Evolutionary conservation across 441 rosid genomes (phyloP).

Genomic region (Syzygium malaccense): DNA sequence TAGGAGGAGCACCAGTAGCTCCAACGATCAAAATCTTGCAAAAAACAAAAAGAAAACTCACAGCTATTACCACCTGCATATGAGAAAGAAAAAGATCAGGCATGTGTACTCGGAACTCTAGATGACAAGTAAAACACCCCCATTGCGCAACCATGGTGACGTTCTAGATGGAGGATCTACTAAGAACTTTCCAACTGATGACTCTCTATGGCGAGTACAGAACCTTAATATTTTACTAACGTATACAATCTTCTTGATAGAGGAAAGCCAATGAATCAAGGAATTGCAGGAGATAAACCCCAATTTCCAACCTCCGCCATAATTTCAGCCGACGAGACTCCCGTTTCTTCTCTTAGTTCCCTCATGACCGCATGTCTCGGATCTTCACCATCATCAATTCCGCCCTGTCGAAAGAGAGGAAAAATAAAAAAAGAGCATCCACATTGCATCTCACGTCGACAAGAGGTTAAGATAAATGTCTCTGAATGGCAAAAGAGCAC

Average conservation of each 20-base stretch:
- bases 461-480: background rate
- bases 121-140: background rate
- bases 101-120: background rate
- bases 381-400: conserved; percentile 85
- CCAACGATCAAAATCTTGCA: background rate
- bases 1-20: background rate
- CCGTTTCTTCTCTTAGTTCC: conserved; percentile 92
- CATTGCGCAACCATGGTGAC: background rate
- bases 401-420: conserved; percentile 39
- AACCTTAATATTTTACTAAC: background rate
- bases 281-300: background rate
- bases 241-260: background rate
- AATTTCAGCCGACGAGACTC: conserved; percentile 70
- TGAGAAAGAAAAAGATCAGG: background rate
- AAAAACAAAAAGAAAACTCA: background rate
- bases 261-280: background rate
- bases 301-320: conserved; percentile 59
- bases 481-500: background rate
- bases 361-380: conserved; percentile 76
- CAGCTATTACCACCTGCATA: background rate
- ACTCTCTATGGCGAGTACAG: background rate
- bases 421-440: background rate
- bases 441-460: background rate
- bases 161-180: background rate
- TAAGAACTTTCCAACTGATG: background rate